Conservation (phyloP, 805 yeast species). For the Lipomyces starkeyi region DNA sequence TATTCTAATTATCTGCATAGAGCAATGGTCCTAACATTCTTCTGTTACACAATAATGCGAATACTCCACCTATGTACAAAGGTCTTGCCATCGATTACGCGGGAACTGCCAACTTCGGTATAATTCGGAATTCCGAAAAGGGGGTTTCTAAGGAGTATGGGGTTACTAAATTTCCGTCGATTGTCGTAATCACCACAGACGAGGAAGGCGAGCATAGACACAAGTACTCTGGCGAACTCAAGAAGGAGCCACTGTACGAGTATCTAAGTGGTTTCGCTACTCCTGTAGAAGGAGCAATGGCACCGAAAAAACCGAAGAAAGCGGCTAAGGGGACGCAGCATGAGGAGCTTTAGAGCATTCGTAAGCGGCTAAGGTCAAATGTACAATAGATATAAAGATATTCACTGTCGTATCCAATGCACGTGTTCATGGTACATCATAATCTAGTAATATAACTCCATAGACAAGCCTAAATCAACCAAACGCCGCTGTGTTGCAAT, state of each 20-base stretch:
- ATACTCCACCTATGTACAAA: constrained; percentile 62
- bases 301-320: constrained; percentile 24
- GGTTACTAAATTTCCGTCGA: constrained; percentile 42
- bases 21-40: constrained; percentile 20
- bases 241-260: constrained; percentile 45
- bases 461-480: constrained; percentile 39
- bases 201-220: constrained; percentile 11
- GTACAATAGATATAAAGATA: neutral
- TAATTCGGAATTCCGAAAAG: constrained; percentile 41
- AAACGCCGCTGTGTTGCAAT: constrained; percentile 48
- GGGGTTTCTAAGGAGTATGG: constrained; percentile 40
- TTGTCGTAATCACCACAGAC: constrained; percentile 44
- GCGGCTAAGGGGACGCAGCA: constrained; percentile 40
- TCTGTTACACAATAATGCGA: constrained; percentile 45
- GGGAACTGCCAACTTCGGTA: constrained; percentile 56
- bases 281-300: constrained; percentile 48
- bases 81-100: constrained; percentile 74
- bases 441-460: neutral
- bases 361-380: neutral
- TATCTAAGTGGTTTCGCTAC: constrained; percentile 46
- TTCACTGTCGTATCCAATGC: neutral
- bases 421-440: neutral
- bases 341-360: constrained; percentile 14
- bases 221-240: constrained; percentile 45
- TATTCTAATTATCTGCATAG: constrained; percentile 12